Conservation (phyloP, 1,284 basidiomycete species). For the Volvariella surrecta region DNA sequence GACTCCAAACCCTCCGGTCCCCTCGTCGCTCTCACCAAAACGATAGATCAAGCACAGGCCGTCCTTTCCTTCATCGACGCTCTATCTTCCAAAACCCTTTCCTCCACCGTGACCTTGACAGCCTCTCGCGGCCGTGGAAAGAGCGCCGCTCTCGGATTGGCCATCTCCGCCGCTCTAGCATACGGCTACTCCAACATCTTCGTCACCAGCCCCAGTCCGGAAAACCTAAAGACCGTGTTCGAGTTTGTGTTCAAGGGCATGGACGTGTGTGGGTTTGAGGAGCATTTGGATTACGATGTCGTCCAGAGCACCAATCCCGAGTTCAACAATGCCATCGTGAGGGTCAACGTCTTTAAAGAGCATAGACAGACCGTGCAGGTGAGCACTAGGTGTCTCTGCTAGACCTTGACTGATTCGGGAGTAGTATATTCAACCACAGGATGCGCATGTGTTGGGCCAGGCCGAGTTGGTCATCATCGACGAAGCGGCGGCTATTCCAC, state of each 20-base stretch:
- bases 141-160: constrained; percentile 90
- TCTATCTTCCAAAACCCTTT: constrained; percentile 87
- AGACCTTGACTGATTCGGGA: no score
- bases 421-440: constrained; percentile 99
- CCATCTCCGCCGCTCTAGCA: constrained; percentile 88
- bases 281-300: constrained; percentile 96
- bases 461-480: constrained; percentile 98
- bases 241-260: constrained; percentile 98
- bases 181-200: constrained; percentile 99
- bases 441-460: constrained; percentile 94
- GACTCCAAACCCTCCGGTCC: constrained; percentile 88
- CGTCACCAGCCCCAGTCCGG: constrained; percentile 95
- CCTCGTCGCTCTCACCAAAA: constrained; percentile 87
- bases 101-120: constrained; percentile 92
- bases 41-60: constrained; percentile 89
- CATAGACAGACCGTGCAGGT: constrained; percentile 95
- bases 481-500: constrained; percentile 96
- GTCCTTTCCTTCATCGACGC: constrained; percentile 90
- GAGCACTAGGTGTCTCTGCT: constrained; percentile 16
- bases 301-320: constrained; percentile 91
- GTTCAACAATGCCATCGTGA: constrained; percentile 92
- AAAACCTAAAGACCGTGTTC: constrained; percentile 97
- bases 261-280: constrained; percentile 93
- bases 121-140: constrained; percentile 95
- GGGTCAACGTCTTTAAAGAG: constrained; percentile 91